Conservation (phyloP, 257 asterid genomes). For the Ilex aquifolium region DNA sequence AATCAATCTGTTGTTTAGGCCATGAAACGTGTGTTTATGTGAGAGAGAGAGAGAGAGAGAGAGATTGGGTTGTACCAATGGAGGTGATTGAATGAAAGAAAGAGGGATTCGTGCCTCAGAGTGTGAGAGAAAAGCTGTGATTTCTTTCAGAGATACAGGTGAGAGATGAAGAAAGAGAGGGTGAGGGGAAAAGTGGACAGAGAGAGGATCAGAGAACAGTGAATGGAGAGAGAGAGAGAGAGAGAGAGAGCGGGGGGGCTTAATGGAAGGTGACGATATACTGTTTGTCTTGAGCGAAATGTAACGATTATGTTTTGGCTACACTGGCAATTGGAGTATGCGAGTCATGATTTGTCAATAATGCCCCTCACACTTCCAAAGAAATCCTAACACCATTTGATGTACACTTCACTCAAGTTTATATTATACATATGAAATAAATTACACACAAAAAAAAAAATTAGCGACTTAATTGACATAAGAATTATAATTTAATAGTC, state of each 20-base stretch:
- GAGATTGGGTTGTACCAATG: too few species aligned
- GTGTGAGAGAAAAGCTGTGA: neutral
- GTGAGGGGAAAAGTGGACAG: neutral
- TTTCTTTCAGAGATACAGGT: constrained; percentile 9
- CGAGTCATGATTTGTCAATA: too few species aligned
- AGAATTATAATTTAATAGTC: too few species aligned
- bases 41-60: too few species aligned
- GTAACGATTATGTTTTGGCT: neutral
- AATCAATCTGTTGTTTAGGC: neutral
- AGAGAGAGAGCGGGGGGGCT: constrained; percentile 6
- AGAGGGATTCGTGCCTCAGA: neutral
- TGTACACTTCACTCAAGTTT: too few species aligned
- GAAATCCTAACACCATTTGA: too few species aligned
- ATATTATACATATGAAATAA: too few species aligned
- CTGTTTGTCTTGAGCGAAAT: constrained; percentile 18
- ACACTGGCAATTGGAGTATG: neutral
- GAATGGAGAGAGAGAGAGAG: neutral
- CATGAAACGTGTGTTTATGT: too few species aligned
- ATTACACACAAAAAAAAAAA: too few species aligned
- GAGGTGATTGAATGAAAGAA: neutral
- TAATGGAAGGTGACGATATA: constrained; percentile 23
- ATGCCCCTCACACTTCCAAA: too few species aligned
- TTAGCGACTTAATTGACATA: too few species aligned
- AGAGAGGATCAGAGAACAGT: neutral
- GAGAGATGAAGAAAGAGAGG: constrained; percentile 5